These are phyloP conservation scores for Trichothecium sympodiale DNA, from an alignment of 2,329 filamentous ascomycete species.

Conservation along the genomic window DNA sequence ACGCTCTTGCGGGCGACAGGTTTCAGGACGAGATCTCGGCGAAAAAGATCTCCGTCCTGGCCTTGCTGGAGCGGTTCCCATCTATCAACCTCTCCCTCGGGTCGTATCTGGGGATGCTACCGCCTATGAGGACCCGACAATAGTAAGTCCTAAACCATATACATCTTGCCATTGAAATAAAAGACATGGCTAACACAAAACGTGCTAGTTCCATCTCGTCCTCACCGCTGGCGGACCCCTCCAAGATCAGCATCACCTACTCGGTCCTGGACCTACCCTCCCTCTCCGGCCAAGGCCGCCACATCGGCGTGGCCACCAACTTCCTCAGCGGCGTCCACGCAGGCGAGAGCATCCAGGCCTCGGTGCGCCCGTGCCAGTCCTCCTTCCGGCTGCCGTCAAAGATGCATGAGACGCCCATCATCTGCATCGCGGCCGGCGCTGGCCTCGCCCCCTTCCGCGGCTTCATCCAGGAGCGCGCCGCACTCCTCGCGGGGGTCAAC, in stretches of 20 bases:
- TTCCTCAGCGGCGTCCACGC: constrained; percentile 38
- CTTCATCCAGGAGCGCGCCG: constrained; percentile 12
- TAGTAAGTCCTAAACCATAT: constrained; percentile 17
- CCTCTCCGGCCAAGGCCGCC: constrained; percentile 27
- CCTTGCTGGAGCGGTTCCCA: constrained; percentile 46
- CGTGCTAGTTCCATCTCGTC: constrained; percentile 50
- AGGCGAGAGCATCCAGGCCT: constrained; percentile 30
- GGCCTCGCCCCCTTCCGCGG: constrained; percentile 16
- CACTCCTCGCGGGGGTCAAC: constrained; percentile 16
- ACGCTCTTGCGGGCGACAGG: constrained; percentile 22
- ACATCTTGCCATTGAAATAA: too few species aligned
- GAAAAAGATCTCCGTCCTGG: constrained; percentile 44
- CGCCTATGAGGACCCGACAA: constrained; percentile 40
- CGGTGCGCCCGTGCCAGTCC: constrained; percentile 23
- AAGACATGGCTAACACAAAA: neutral
- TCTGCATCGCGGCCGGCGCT: constrained; percentile 18
- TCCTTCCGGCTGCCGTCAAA: constrained; percentile 33
- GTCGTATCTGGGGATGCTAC: constrained; percentile 51
- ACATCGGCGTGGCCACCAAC: constrained; percentile 45
- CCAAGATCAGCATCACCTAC: constrained; percentile 50
- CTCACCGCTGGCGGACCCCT: constrained; percentile 45
- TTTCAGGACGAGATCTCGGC: constrained; percentile 27
- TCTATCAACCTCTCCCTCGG: constrained; percentile 42
- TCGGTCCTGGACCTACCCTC: constrained; percentile 45
- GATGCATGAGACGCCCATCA: constrained; percentile 20